phyloP scores from a whole-genome alignment of 805 yeast genomes.

The Kockiozyma suomiensis region DNA sequence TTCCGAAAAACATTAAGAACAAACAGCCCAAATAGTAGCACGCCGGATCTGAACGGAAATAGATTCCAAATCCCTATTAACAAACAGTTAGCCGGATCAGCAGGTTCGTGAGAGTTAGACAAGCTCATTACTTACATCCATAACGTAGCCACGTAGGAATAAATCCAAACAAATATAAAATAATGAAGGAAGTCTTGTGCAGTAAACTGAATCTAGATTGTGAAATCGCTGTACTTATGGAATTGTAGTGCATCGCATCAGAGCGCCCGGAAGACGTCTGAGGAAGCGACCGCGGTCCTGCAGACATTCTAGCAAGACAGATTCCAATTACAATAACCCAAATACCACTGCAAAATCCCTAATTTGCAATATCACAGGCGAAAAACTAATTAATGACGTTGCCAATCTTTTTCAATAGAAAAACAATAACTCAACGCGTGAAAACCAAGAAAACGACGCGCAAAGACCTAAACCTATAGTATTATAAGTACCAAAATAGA shows the following conservation, averaged over 20 bases:
- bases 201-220: conserved; percentile 34
- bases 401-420: background rate
- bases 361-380: background rate
- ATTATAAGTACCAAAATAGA: background rate
- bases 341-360: background rate
- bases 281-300: conserved; percentile 30
- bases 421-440: conserved; percentile 4
- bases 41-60: conserved; percentile 18
- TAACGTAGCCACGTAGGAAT: conserved; percentile 14
- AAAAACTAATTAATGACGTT: background rate
- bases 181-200: conserved; percentile 18
- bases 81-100: conserved; percentile 1
- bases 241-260: conserved; percentile 35
- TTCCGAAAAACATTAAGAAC: conserved; percentile 33
- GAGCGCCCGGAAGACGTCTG: conserved; percentile 25
- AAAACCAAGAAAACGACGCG: conserved; percentile 1
- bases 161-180: conserved; percentile 1
- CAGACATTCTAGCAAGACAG: conserved; percentile 17
- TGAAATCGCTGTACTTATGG: conserved; percentile 23
- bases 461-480: background rate
- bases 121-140: conserved; percentile 20
- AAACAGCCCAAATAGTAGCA: conserved; percentile 20
- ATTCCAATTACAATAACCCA: background rate
- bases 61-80: conserved; percentile 16
- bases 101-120: background rate